A percentile compares a stretch with the other conserved stretches of the same genome.
Conservation (phyloP, 192 early-diverging fungal genomes). For the Gorgonomyces haynaldii region DNA sequence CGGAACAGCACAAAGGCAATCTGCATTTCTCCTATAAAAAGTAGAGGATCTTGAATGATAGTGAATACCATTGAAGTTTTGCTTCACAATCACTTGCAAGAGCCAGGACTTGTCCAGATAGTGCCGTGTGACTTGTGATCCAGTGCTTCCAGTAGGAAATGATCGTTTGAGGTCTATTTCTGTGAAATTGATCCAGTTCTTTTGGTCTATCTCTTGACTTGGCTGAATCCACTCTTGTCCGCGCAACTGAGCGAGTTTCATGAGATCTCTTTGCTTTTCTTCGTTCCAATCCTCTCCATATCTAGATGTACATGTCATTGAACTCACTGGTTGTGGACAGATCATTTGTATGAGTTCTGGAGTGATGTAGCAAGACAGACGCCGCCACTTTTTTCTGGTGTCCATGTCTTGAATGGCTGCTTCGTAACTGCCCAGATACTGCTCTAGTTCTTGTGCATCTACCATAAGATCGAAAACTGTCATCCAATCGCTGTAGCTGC, state of each 20-base stretch:
- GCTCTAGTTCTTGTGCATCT: constrained; percentile 73
- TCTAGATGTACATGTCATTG: constrained; percentile 44
- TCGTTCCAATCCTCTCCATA: constrained; percentile 39
- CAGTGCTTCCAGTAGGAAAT: constrained; percentile 59
- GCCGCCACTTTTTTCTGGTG: constrained; percentile 65
- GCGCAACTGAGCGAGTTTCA: not conserved
- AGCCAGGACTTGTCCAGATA: constrained; percentile 87
- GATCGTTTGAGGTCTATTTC: constrained; percentile 69
- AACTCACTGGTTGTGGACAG: constrained; percentile 31
- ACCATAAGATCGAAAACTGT: constrained; percentile 33
- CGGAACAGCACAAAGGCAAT: constrained; percentile 68
- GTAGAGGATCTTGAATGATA: not conserved
- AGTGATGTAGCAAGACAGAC: constrained; percentile 59
- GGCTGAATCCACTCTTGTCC: not conserved
- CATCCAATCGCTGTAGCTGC: constrained; percentile 47
- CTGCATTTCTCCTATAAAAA: constrained; percentile 70
- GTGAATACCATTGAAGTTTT: not conserved
- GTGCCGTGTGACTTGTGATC: constrained; percentile 58
- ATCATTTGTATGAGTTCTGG: constrained; percentile 23
- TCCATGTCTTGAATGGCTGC: constrained; percentile 32
- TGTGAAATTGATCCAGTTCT: constrained; percentile 44
- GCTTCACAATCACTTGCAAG: constrained; percentile 37
- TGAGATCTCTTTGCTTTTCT: not conserved
- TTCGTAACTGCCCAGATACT: constrained; percentile 71
- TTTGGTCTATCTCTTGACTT: not conserved